Conservation (phyloP, 78 protist species). For the Monocercomonoides exilis region DNA sequence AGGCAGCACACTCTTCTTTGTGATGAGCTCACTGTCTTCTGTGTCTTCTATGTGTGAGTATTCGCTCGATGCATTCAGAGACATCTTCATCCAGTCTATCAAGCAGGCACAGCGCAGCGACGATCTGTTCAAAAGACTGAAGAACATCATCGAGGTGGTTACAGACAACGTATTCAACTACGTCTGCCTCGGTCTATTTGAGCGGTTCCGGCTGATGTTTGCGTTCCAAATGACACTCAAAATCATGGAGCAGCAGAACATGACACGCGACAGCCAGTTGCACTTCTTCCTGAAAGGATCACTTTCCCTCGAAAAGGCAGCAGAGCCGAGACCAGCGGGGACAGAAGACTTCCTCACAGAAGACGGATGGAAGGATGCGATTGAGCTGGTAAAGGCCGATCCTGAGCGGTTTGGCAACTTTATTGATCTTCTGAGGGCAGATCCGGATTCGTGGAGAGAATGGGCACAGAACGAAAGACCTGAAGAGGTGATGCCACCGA, state of each 20-base stretch:
- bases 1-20: conserved; percentile 76
- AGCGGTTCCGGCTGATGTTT: conserved; percentile 65
- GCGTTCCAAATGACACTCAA: conserved; percentile 57
- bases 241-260: conserved; percentile 25
- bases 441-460: conserved; percentile 43
- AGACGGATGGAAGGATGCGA: conserved; percentile 63
- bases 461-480: conserved; percentile 66
- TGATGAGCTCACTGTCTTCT: conserved; percentile 40
- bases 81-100: conserved; percentile 54
- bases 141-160: conserved; percentile 51
- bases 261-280: conserved; percentile 20
- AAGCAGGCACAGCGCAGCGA: conserved; percentile 5
- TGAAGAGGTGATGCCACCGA: conserved; percentile 41
- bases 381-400: neutral
- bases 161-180: conserved; percentile 59
- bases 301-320: conserved; percentile 29
- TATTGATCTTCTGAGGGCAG: neutral
- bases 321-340: neutral
- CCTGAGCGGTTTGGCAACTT: conserved; percentile 8
- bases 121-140: conserved; percentile 44
- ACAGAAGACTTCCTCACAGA: conserved; percentile 43
- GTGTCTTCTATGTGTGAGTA: conserved; percentile 75
- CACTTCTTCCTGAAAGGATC: conserved; percentile 78
- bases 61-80: conserved; percentile 65
- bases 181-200: conserved; percentile 69